These are phyloP conservation scores for Filosporella fistucella DNA, from an alignment of 495 filamentous ascomycete genomes.

Conservation along the genomic window DNA sequence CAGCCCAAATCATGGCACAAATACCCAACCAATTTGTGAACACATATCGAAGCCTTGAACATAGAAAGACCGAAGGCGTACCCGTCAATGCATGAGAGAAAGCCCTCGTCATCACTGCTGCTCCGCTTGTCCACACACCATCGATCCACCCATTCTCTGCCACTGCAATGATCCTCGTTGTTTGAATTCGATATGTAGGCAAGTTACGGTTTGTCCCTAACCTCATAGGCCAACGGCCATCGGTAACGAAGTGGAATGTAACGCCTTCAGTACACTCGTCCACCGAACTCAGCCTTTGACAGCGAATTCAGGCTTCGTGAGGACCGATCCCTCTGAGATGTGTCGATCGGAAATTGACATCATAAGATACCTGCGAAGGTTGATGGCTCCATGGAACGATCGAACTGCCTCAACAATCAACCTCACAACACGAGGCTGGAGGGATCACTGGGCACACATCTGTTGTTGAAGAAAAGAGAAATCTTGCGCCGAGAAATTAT, in stretches of 20 bases:
- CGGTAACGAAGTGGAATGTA: constrained; percentile 86
- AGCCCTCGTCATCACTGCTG: background rate
- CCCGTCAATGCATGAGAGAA: background rate
- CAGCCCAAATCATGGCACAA: too few relatives aligned
- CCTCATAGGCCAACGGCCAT: constrained; percentile 81
- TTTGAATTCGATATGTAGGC: constrained; percentile 58
- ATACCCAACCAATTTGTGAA: too few relatives aligned
- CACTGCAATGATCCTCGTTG: too few relatives aligned
- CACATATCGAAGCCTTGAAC: too few relatives aligned
- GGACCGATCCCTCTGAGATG: constrained; percentile 71
- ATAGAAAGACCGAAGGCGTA: background rate
- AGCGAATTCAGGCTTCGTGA: constrained; percentile 64
- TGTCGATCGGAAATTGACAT: constrained; percentile 91
- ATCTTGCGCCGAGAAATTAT: constrained; percentile 10
- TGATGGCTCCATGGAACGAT: constrained; percentile 76
- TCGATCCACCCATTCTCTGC: too few relatives aligned
- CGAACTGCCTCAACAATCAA: constrained; percentile 80
- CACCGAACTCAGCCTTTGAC: constrained; percentile 61
- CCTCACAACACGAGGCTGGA: constrained; percentile 53
- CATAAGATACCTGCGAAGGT: constrained; percentile 42
- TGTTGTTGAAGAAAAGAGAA: constrained; percentile 46
- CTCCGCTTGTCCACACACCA: background rate
- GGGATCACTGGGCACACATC: constrained; percentile 85
- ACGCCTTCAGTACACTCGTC: constrained; percentile 58
- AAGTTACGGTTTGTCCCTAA: constrained; percentile 73